Base-by-base conservation (phyloP, 768 basidiomycete genomes). In the Crucibulum laeve region DNA sequence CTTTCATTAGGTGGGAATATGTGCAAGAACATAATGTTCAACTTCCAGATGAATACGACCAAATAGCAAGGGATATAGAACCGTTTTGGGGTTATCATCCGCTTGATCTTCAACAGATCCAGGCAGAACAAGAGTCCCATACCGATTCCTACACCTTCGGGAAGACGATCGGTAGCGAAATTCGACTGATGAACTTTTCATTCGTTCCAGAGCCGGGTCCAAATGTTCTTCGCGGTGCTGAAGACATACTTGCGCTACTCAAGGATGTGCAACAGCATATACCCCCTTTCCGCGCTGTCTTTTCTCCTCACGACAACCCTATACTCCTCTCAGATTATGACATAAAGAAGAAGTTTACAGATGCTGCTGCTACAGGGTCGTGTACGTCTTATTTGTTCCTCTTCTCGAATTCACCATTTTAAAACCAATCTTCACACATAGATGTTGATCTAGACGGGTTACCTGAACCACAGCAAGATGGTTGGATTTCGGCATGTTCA, bases 31-130 rank as follows among this genome's bases (percentile, higher is more conserved):
- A 92, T 60, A 66, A 79, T 14, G 80, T 90, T 18, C 80, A 82
- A 53, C 79, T 95, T 42, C 76, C 85, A 4, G 93, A 97, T 57
- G 93, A 95, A 61, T 95, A 91, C 53, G 89, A 89, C 53, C 69
- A 71, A 21, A 78, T 94, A 24, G 57, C 73, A 37, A 67, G 77
- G 34, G 91, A 95, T 56, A 67, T 97, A 3, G 81, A 82, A 40
- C 89, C 91, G 0, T 96, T 90, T 64, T 92, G 87, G 85, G 71
- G 77, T 0, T 62, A 95, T 26, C 60, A 68, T 24, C 73, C 73
- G 0, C 43, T 46, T 4, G 71, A 73, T 36, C 62, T 75, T 6
- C 53, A 55, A 15, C 45, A 58, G 7, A 61, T 67, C 18, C 65
- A 69, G 21, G 48, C 56, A 2, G 61, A 70, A 24, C 59, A 63